Conservation (phyloP, 2,329 filamentous ascomycete genomes). For the Aulographum hederae region DNA sequence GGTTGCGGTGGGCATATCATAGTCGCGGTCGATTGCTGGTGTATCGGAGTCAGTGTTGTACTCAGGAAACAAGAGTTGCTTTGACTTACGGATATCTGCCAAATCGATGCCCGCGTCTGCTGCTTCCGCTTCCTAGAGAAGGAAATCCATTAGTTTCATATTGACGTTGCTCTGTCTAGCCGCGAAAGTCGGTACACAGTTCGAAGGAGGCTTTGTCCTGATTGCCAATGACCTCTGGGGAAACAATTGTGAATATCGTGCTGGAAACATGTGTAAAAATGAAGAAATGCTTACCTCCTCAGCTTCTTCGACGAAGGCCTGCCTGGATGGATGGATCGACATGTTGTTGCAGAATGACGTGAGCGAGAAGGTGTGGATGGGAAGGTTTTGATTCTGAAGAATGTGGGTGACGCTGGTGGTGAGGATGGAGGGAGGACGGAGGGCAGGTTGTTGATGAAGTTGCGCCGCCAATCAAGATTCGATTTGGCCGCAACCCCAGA, state of each 20-base stretch:
- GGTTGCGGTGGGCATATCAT: constrained; percentile 48
- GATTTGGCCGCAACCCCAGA: too few relatives aligned
- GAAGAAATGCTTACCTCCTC: too few relatives aligned
- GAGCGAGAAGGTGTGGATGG: neutral
- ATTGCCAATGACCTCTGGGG: constrained; percentile 11
- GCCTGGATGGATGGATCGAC: constrained; percentile 69
- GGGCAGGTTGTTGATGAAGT: too few relatives aligned
- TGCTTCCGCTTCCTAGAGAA: constrained; percentile 8
- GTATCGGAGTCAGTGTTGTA: constrained; percentile 10
- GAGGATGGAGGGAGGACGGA: too few relatives aligned
- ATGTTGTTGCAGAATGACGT: constrained; percentile 10
- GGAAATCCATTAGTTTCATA: constrained; percentile 12
- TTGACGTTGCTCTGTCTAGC: neutral
- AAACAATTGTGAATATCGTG: constrained; percentile 6
- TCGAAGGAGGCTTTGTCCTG: too few relatives aligned
- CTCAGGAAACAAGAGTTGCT: constrained; percentile 9
- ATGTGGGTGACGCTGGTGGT: too few relatives aligned
- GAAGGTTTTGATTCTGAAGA: too few relatives aligned
- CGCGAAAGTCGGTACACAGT: neutral
- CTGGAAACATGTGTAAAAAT: too few relatives aligned
- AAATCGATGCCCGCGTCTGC: constrained; percentile 5
- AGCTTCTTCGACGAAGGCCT: constrained; percentile 91
- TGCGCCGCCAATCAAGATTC: too few relatives aligned
- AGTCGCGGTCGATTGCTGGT: constrained; percentile 68
- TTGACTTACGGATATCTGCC: constrained; percentile 7